These are phyloP conservation scores for Viridothelium virens DNA, from an alignment of 495 filamentous ascomycete genomes.

Conservation along the genomic window DNA sequence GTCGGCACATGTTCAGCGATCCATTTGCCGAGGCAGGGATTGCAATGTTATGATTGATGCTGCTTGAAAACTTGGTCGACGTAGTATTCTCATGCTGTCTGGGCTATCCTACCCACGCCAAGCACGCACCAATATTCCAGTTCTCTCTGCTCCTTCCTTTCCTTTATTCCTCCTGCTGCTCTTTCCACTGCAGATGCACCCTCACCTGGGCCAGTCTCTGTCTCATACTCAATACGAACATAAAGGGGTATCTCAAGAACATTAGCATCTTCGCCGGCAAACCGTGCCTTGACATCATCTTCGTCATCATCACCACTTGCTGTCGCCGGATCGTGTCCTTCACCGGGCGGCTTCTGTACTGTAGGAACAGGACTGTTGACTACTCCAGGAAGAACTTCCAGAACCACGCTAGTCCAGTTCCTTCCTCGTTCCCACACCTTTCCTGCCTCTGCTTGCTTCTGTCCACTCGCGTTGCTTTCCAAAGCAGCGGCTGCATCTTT, in stretches of 20 bases:
- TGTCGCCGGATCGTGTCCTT: neutral
- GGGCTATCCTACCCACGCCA: constrained; percentile 68
- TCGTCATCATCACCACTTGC: constrained; percentile 17
- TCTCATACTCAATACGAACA: constrained; percentile 87
- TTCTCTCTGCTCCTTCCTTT: constrained; percentile 59
- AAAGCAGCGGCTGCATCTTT: constrained; percentile 10
- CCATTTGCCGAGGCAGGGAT: too few relatives aligned
- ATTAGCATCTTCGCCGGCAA: constrained; percentile 61
- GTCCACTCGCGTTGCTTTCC: neutral
- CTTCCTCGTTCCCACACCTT: constrained; percentile 91
- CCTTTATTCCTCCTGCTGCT: constrained; percentile 41
- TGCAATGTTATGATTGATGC: too few relatives aligned
- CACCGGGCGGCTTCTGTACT: constrained; percentile 16
- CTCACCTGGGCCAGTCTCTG: constrained; percentile 63
- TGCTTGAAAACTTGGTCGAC: too few relatives aligned
- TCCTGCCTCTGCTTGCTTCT: constrained; percentile 61
- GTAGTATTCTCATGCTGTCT: neutral
- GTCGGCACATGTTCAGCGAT: too few relatives aligned
- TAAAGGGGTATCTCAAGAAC: constrained; percentile 93
- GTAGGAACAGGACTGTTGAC: constrained; percentile 13
- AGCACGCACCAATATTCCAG: constrained; percentile 93
- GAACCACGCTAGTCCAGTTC: constrained; percentile 89
- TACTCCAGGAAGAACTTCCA: constrained; percentile 76
- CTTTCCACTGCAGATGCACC: constrained; percentile 41
- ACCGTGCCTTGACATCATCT: constrained; percentile 36